These are phyloP conservation scores for Colletotrichum zoysiae DNA, from an alignment of 2,329 filamentous ascomycete genomes.

Conservation along the genomic window DNA sequence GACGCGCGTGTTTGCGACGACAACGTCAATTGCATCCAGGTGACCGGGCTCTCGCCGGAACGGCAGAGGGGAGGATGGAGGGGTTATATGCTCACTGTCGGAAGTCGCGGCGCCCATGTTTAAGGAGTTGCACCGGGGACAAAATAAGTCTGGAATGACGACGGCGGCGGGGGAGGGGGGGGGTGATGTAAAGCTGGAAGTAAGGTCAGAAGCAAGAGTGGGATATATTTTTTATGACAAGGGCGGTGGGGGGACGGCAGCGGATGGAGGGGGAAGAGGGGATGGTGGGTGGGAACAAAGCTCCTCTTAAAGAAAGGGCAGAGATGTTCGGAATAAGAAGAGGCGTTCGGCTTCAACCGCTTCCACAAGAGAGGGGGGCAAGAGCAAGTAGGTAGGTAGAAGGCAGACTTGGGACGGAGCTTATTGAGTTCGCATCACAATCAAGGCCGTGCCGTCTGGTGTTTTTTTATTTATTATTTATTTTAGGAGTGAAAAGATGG, in stretches of 20 bases:
- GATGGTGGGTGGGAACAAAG: neutral
- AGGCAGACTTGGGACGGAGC: constrained; percentile 17
- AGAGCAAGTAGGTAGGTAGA: too few relatives aligned
- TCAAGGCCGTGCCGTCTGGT: constrained; percentile 22
- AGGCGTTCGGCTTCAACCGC: constrained; percentile 27
- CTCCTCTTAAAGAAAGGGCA: constrained; percentile 1
- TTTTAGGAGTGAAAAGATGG: constrained; percentile 31
- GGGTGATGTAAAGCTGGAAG: constrained; percentile 1
- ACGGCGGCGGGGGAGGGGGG: constrained; percentile 3
- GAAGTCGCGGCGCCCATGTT: constrained; percentile 35
- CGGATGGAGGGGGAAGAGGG: constrained; percentile 5
- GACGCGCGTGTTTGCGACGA: constrained; percentile 12
- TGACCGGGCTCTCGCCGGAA: neutral
- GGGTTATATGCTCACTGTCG: constrained; percentile 34
- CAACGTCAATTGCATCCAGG: neutral
- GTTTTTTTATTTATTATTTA: constrained; percentile 9
- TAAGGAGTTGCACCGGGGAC: constrained; percentile 31
- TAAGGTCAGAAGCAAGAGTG: constrained; percentile 14
- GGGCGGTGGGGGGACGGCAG: neutral
- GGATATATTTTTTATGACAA: neutral
- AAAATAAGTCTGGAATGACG: constrained; percentile 24
- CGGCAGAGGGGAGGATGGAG: neutral
- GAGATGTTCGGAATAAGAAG: neutral
- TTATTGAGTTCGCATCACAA: constrained; percentile 39
- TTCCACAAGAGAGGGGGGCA: neutral